phyloP scores from a whole-genome alignment of 2,329 filamentous ascomycete species.

The Colletotrichum cuscutae region DNA sequence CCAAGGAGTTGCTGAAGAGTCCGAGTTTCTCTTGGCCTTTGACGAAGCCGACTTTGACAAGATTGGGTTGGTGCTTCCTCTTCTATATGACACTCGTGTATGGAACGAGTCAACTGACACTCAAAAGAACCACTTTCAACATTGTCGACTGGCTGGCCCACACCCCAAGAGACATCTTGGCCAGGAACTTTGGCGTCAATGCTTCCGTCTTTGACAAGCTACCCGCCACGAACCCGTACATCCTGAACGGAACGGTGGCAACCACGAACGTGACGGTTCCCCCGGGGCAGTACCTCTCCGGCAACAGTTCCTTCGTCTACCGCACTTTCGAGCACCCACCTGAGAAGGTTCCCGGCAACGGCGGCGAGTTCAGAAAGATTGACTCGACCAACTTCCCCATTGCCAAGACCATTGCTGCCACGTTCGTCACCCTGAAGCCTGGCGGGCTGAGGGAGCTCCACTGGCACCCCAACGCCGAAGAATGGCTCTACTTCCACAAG shows the following conservation, averaged over 20 bases:
- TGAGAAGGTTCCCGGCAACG: constrained; percentile 68
- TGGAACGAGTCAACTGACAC: not conserved
- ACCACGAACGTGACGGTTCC: constrained; percentile 56
- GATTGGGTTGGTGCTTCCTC: constrained; percentile 55
- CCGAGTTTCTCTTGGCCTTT: constrained; percentile 74
- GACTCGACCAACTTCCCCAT: constrained; percentile 76
- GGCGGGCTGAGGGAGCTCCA: constrained; percentile 73
- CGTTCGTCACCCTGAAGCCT: constrained; percentile 72
- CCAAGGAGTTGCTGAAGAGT: constrained; percentile 73
- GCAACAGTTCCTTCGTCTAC: constrained; percentile 72
- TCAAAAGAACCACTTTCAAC: constrained; percentile 73
- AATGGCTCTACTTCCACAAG: constrained; percentile 78
- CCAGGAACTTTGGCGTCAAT: constrained; percentile 75
- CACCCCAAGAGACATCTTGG: constrained; percentile 70
- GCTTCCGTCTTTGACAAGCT: constrained; percentile 68
- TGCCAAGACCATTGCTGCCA: constrained; percentile 72
- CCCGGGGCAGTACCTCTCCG: constrained; percentile 49
- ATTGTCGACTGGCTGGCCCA: constrained; percentile 77
- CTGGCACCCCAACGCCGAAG: constrained; percentile 77
- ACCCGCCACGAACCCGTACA: constrained; percentile 69
- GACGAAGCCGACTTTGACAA: constrained; percentile 75
- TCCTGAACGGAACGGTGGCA: constrained; percentile 65
- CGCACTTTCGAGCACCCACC: constrained; percentile 65
- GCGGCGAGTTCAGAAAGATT: constrained; percentile 71
- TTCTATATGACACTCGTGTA: not conserved